Evolutionary conservation across 495 filamentous ascomycete genomes (phyloP).

Genomic region (Cercophora sp.): DNA sequence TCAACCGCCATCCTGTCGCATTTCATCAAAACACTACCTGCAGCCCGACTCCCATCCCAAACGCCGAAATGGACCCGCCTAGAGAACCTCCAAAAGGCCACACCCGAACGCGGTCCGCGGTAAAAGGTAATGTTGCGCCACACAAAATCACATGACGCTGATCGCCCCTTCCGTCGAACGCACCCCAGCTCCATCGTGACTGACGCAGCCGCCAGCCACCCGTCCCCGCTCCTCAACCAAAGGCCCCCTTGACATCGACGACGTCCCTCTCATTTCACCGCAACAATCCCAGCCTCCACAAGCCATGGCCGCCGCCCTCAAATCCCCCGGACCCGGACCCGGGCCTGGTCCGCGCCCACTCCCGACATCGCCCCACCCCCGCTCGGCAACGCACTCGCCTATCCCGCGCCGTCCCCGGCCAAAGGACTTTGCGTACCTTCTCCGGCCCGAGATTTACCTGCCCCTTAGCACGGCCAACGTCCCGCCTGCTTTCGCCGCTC

Average conservation of each 20-base stretch:
- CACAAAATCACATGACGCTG: too few species aligned
- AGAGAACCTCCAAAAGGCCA: constrained; percentile 30
- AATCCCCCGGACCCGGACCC: too few species aligned
- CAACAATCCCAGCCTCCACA: too few species aligned
- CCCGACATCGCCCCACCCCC: constrained; percentile 22
- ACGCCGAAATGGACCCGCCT: constrained; percentile 30
- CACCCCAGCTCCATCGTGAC: too few species aligned
- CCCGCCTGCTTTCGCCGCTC: constrained; percentile 57
- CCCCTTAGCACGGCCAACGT: constrained; percentile 63
- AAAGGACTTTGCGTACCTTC: constrained; percentile 76
- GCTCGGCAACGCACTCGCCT: constrained; percentile 22
- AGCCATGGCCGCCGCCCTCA: too few species aligned
- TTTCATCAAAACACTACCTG: too few species aligned
- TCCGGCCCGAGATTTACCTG: constrained; percentile 77
- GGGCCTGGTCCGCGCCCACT: too few species aligned
- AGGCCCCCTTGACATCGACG: constrained; percentile 52
- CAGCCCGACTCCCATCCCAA: too few species aligned
- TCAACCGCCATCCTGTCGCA: too few species aligned
- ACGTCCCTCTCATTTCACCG: constrained; percentile 18
- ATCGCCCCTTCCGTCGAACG: too few species aligned
- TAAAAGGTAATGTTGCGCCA: constrained; percentile 41
- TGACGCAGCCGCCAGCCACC: too few species aligned
- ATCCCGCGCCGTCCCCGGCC: constrained; percentile 23
- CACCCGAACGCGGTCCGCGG: constrained; percentile 35
- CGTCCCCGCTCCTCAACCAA: constrained; percentile 51